Base-by-base conservation (phyloP, 2,329 filamentous ascomycete genomes). In the Incumbomyces lentus region DNA sequence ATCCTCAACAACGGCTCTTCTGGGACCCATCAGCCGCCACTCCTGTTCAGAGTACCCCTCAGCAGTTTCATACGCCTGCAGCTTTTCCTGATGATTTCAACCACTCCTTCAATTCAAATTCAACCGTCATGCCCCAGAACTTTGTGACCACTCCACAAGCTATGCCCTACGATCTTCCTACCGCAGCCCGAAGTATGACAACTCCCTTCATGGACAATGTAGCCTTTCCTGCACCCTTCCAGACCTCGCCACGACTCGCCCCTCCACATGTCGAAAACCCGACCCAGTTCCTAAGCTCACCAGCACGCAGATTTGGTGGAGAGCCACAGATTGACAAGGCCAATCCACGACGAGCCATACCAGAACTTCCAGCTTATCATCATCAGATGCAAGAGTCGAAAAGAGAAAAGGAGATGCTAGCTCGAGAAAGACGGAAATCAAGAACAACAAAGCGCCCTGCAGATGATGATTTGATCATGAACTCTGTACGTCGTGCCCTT, bases 1-100 rank as follows among this genome's bases (percentile, higher is more conserved):
- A 75, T 51, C 71, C 76, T 29, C 75, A 79, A 44, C 65, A 73
- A 33, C 66, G 69, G 43, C 59, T 75, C 16, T 69, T 75, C 47
- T 72, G 70, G 68, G 70, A 73, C 38, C 59, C 68, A 44, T 44
- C 55, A 8, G 50, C 41, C 29, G 42, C 47, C 17, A 39, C 33
- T 5, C 46, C 45, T 31, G 49, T 47, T 18, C 41, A 57, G 16
- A 42, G 51, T 12, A 41, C 50, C 11, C 44, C 48, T 45, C 52
- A 52, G 18, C 51, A 52, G 34, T 57, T 56, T 34, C 50, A 52
- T 32, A 54, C 52, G 16, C 50, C 50, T 18, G 50, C 52, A 34
- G 51, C 51, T 32, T 53, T 48, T 16, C 53, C 50, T 7, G 41
- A 46, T 13, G 49, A 44, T 14, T 45, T 55, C 16, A 50, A 37